Conservation (phyloP, 331 rosid genomes). For the Rosa hybrid region DNA sequence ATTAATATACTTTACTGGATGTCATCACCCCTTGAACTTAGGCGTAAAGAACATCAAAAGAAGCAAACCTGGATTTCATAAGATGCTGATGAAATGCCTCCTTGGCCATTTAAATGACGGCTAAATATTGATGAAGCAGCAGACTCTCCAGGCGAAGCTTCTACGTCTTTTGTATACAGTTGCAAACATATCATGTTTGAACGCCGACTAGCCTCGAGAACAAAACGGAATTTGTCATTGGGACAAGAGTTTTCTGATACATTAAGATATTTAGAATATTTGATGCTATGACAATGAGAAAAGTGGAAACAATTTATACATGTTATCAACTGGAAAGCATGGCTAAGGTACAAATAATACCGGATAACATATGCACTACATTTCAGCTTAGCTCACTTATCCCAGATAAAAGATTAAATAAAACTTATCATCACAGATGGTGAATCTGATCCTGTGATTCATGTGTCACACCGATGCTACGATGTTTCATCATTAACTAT, state of each 20-base stretch:
- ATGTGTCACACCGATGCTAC: background rate
- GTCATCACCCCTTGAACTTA: background rate
- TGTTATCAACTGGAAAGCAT: conserved; percentile 11
- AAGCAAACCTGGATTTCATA: conserved; percentile 65
- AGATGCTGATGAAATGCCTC: conserved; percentile 45
- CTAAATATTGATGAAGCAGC: conserved; percentile 70
- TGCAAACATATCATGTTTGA: conserved; percentile 80
- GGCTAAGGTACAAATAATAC: background rate
- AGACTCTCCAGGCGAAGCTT: conserved; percentile 82
- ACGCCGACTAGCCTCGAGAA: conserved; percentile 88
- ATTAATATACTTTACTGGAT: background rate
- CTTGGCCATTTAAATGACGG: conserved; percentile 52
- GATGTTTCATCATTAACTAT: background rate
- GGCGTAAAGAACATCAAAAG: conserved; percentile 18
- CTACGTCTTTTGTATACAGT: conserved; percentile 74
- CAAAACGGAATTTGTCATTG: conserved; percentile 74
- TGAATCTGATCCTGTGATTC: background rate
- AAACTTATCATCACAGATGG: background rate
- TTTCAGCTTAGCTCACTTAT: background rate
- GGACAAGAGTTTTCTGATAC: conserved; percentile 73
- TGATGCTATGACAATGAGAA: conserved; percentile 27
- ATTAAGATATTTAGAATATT: conserved; percentile 49
- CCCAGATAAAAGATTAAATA: background rate
- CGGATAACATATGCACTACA: background rate
- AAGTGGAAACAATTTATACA: conserved; percentile 17